phyloP scores from a whole-genome alignment of 768 basidiomycete species.

The Saitozyma sp. region DNA sequence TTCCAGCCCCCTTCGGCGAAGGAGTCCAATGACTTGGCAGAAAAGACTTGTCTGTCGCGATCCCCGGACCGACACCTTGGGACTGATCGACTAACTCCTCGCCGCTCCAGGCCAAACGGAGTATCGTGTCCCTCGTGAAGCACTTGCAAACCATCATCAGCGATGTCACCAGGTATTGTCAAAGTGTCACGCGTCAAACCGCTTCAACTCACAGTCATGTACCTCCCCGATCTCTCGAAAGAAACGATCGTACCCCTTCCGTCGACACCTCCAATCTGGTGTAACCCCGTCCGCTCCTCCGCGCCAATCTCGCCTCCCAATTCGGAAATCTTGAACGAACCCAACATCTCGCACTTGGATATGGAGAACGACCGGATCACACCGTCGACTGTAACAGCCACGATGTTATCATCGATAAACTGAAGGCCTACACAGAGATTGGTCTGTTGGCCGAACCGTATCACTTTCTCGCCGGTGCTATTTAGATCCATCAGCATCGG shows the following conservation, averaged over 20 bases:
- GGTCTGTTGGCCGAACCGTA: constrained; percentile 88
- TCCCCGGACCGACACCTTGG: too few relatives aligned
- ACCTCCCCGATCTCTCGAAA: constrained; percentile 86
- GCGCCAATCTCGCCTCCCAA: constrained; percentile 57
- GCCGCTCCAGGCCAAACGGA: too few relatives aligned
- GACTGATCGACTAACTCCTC: too few relatives aligned
- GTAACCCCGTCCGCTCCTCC: neutral
- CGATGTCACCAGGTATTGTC: too few relatives aligned
- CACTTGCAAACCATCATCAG: too few relatives aligned
- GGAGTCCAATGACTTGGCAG: too few relatives aligned
- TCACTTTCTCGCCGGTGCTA: constrained; percentile 81
- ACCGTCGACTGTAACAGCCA: constrained; percentile 89
- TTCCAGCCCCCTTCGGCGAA: too few relatives aligned
- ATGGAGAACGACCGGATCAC: constrained; percentile 89
- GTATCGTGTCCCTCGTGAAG: too few relatives aligned
- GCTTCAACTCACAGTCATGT: constrained; percentile 71
- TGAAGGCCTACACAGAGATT: constrained; percentile 89
- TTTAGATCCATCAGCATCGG: neutral
- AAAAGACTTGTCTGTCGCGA: too few relatives aligned
- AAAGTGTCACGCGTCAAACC: too few relatives aligned
- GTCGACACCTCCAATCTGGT: constrained; percentile 64
- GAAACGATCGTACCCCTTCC: constrained; percentile 54
- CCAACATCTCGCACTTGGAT: constrained; percentile 84
- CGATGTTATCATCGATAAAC: constrained; percentile 74
- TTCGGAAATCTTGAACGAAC: constrained; percentile 82